Evolutionary conservation across 2,329 filamentous ascomycete genomes (phyloP), one percentile per base, ranked within the genome.

Genomic region (Colletotrichum sansevieriae): DNA sequence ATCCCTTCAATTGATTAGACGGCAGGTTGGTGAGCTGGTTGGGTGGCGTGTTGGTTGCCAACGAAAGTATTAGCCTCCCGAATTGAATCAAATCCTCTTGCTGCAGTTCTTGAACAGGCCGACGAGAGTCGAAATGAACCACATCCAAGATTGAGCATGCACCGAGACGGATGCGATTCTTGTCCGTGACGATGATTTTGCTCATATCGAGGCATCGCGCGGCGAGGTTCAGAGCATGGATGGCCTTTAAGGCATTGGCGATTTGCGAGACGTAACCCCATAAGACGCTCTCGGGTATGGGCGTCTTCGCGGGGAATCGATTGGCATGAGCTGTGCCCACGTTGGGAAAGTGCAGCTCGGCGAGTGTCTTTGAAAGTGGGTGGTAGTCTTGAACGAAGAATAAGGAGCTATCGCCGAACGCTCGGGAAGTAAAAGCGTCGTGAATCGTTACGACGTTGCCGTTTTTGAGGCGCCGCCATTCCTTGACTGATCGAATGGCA

Each of bases 191-290:
- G 15, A 99, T 86, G 65, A 99, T 91, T 78, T 98, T 98, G 80
- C 89, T 95, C 12, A 93, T 86, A 68, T 96, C 93, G 52, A 99
- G 89, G 60, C 95, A 91, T 56, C 95, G 88, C 43, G 95, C 95
- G 22, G 96, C 95, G 46, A 98, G 84, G 20, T 92, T 92, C 63
- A 87, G 88, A 12, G 87, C 85, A 76, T 99, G 96, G 44, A 99
- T 95, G 0, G 92, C 88, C 76, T 93, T 95, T 41, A 99, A 83
- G 1, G 93, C 96, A 72, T 92, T 96, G 44, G 94, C 91, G 70
- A 99, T 91, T 78, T 99, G 96, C 6, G 95, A 92, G 69, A 98
- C 89, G 77, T 98, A 99, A 51, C 90, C 89, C 96, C 96, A 99
- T 2, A 99, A 81, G 1, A 93, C 85, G 64, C 90, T 88, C 78